Evolutionary conservation across 2,329 filamentous ascomycete genomes (phyloP), one percentile per base, ranked within the genome.

Genomic region (Ceratocystis smalleyi): DNA sequence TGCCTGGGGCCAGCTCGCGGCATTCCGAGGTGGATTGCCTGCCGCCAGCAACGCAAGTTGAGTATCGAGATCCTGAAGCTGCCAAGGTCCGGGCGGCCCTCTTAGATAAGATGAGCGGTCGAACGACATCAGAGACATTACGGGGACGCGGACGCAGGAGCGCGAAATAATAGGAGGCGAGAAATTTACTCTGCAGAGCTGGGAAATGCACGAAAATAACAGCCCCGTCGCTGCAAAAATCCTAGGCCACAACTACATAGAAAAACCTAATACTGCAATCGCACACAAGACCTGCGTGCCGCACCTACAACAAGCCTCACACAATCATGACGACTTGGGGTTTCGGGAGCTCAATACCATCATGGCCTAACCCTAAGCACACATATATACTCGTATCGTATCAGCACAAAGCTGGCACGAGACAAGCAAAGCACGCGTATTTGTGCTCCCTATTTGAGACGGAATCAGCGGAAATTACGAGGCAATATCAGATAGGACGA

Each of bases 61-160:
- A 76, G 65, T 83, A 83, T 65, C 74, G 77, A 3, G 79, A 82
- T 65, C 77, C 79, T 0, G 76, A 79, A 19, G 79, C 79, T 2
- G 72, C 75, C 67, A 71, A 73, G 65, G 73, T 73, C 62, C 78
- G 76, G 69, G 75, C 73, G 35, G 72, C 73, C 67, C 69, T 81
- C 19, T 75, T 80, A 73, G 76, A 71, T 62, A 76, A 75, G 67
- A 78, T 81, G 73, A 61, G 45, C n/a, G 54, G 54, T 10, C 54
- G 54, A n/a, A 15, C 54, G 22, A 8, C 32, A 30, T 35, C 54
- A 32, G 54, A 35, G 5, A 3, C 54, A 17, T 15, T 32, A 15
- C 54, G 54, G 19, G 22, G n/a, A 8, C 24, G 27, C 7, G 22
- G n/a, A 8, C 24, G 27, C 7, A 30, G 5, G 5, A 57, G n/a